A percentile compares a stretch with the other conserved stretches of the same genome.
Conservation (phyloP, 2,329 filamentous ascomycete genomes). For the Thyridium curvatum region DNA sequence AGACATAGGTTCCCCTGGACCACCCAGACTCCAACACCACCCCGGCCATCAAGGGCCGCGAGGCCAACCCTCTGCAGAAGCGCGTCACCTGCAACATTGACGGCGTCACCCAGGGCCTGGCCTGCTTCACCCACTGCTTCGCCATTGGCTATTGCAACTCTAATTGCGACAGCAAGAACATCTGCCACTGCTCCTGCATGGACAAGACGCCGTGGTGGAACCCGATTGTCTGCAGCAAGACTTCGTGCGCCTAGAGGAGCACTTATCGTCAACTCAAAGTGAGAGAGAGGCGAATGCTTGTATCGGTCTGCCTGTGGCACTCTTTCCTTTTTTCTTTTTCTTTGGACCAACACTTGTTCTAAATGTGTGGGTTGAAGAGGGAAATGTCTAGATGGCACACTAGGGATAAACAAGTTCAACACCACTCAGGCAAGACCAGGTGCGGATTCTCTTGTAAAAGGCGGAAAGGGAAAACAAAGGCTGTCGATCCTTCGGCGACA, state of each 20-base stretch:
- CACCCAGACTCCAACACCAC: background rate
- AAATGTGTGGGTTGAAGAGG: too few species aligned
- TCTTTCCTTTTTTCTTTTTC: too few species aligned
- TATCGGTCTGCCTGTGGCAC: too few species aligned
- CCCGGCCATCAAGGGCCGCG: constrained; percentile 4
- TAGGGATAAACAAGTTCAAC: too few species aligned
- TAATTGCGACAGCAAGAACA: constrained; percentile 4
- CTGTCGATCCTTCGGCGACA: too few species aligned
- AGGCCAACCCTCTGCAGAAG: constrained; percentile 6
- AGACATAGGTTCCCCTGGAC: background rate
- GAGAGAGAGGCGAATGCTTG: too few species aligned
- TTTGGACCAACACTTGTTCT: too few species aligned
- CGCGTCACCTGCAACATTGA: constrained; percentile 8
- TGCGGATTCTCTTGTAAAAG: too few species aligned
- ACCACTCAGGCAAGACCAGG: too few species aligned
- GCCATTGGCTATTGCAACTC: constrained; percentile 6
- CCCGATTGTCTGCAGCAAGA: constrained; percentile 7
- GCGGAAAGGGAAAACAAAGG: too few species aligned
- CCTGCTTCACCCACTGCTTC: constrained; percentile 7
- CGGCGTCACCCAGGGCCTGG: constrained; percentile 2
- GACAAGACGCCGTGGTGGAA: constrained; percentile 6
- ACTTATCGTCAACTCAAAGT: too few species aligned
- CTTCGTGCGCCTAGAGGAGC: constrained; percentile 5
- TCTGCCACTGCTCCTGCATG: constrained; percentile 6
- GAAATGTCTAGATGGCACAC: too few species aligned